Conservation (phyloP, 176 grass and related monocot genomes). For the Bromus sterilis region DNA sequence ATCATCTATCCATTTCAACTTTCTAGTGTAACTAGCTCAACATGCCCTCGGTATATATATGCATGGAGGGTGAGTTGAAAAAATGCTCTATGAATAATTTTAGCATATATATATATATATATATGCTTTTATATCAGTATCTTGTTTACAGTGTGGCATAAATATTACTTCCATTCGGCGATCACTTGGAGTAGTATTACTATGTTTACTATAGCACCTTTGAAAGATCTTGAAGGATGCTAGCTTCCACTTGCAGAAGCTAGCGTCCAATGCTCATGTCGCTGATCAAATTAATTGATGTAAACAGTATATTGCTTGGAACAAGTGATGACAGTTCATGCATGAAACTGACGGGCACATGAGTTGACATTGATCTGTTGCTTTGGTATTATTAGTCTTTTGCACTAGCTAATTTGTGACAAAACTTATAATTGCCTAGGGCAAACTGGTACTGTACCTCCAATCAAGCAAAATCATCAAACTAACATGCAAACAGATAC, state of each 20-base stretch:
- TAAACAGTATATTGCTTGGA: background rate
- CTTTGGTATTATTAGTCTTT: background rate
- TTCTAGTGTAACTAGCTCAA: background rate
- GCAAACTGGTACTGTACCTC: background rate
- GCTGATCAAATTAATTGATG: background rate
- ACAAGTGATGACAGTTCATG: conserved; percentile 18
- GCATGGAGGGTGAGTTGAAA: background rate
- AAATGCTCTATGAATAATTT: no score
- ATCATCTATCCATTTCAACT: background rate
- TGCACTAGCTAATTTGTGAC: background rate
- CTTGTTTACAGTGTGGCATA: background rate
- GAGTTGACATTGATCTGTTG: conserved; percentile 21
- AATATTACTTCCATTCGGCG: no score
- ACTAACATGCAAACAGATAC: background rate
- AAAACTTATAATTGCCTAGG: background rate
- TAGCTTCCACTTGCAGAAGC: conserved; percentile 9
- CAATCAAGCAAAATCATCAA: background rate
- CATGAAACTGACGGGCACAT: conserved; percentile 8
- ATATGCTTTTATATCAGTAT: no score
- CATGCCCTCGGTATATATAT: background rate
- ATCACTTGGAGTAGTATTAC: background rate
- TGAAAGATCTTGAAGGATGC: background rate
- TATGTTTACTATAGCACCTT: background rate
- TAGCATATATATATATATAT: no score
- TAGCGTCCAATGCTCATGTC: background rate